These are phyloP conservation scores for Nidula microcarpa DNA, from an alignment of 768 basidiomycete genomes.

Conservation along the genomic window DNA sequence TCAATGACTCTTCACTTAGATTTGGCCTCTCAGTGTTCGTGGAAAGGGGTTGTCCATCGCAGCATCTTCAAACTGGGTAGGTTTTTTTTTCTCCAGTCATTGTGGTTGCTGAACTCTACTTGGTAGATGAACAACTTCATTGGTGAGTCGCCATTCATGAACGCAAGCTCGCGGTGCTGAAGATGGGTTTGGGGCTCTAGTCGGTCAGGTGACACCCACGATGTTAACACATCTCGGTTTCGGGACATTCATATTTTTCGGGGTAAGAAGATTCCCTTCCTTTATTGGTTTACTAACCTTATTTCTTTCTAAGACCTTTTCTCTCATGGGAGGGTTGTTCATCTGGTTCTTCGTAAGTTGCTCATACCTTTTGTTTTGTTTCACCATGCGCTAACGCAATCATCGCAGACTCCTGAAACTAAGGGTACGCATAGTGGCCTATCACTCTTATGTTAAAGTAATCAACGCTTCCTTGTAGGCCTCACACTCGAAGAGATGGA, in stretches of 20 bases:
- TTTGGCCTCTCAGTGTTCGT: conserved; percentile 68
- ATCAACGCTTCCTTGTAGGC: too few relatives aligned
- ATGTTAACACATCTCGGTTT: conserved; percentile 65
- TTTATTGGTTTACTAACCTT: background rate
- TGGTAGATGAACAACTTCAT: conserved; percentile 76
- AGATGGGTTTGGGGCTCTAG: background rate
- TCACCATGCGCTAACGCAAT: too few relatives aligned
- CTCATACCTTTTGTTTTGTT: background rate
- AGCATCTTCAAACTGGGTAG: conserved; percentile 72
- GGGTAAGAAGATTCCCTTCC: conserved; percentile 32
- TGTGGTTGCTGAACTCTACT: background rate
- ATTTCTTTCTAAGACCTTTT: conserved; percentile 43
- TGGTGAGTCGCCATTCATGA: conserved; percentile 36
- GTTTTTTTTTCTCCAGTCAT: conserved; percentile 6
- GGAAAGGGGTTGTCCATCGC: conserved; percentile 76
- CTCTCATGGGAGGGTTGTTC: conserved; percentile 65
- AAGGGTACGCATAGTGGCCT: too few relatives aligned
- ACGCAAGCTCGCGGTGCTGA: background rate
- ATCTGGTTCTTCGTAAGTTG: conserved; percentile 57
- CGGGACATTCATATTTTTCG: conserved; percentile 78
- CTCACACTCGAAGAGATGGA: conserved; percentile 79
- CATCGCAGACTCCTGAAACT: conserved; percentile 59
- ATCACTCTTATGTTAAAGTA: too few relatives aligned
- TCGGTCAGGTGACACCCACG: conserved; percentile 55
- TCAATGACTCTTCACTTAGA: conserved; percentile 21